Percentiles rank a stretch among this genome's conserved stretches.
Conservation (phyloP, 371 early-diverging fungal species). For the Haplosporangium sp. region DNA sequence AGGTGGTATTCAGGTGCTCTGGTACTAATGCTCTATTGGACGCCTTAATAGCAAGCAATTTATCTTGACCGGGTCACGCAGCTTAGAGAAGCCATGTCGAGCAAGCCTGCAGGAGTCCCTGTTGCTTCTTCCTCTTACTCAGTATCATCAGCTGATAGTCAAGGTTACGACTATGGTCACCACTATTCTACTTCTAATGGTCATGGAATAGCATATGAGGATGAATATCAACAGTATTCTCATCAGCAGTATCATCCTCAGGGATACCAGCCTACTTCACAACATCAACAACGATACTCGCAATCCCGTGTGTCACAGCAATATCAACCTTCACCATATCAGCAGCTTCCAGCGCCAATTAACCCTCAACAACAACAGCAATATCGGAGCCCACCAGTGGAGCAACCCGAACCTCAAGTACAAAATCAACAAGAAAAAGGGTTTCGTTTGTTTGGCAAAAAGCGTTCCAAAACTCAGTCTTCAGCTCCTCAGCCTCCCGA, state of each 20-base stretch:
- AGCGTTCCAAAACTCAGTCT: constrained; percentile 51
- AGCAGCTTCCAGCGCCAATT: background rate
- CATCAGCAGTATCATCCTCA: constrained; percentile 25
- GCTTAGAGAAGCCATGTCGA: constrained; percentile 22
- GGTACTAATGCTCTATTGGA: background rate
- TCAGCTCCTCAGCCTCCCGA: constrained; percentile 36
- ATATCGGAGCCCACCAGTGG: constrained; percentile 5
- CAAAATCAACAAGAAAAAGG: constrained; percentile 14
- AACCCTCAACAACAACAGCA: constrained; percentile 10
- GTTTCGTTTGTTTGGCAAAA: constrained; percentile 45
- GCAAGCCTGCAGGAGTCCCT: background rate
- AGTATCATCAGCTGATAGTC: constrained; percentile 13
- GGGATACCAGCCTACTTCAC: background rate
- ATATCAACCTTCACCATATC: constrained; percentile 5
- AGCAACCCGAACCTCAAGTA: constrained; percentile 10
- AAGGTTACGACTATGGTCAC: constrained; percentile 14
- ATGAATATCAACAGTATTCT: constrained; percentile 22
- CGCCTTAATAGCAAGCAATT: constrained; percentile 40
- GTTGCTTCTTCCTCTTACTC: constrained; percentile 7
- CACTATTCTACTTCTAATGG: constrained; percentile 17
- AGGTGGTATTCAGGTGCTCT: background rate
- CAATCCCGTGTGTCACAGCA: constrained; percentile 9
- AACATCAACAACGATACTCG: constrained; percentile 13
- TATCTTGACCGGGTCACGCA: constrained; percentile 53
- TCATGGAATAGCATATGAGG: constrained; percentile 11